Evolutionary conservation across 805 yeast species (phyloP), one percentile per base, ranked within the genome.

Genomic region (Ogataea ramenticola): DNA sequence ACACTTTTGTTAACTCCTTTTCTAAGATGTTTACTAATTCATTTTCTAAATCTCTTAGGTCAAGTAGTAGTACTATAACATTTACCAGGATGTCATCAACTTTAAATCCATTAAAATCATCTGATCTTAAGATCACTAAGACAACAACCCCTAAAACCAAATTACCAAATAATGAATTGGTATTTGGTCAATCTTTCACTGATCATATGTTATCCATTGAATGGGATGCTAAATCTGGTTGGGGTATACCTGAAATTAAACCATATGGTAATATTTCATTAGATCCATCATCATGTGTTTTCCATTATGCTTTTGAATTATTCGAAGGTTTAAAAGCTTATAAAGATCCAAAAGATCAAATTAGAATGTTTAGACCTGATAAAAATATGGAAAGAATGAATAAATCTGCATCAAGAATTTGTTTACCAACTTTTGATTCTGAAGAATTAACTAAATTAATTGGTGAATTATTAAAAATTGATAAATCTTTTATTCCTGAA

Each of bases 311-410:
- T 4, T 91, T 93, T 60, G 96, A 88, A 66, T 76, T 91, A 47
- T 93, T 91, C 54, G 99, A 91, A 71, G 99, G 99, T 52, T 72
- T 91, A 70, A 91, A 91, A 72, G 97, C 97, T 14, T 91, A 90
- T 75, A 67, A 67, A 48, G 85, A 76, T 60, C 55, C 66, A 24
- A 68, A 81, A 39, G 85, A 83, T 49, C 65, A 81, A 49, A 65
- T 89, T 60, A 77, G 96, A 58, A 72, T 91, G 61, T 91, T 91
- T 75, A 80, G 99, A 65, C 86, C 95, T 37, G 86, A 88, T 64
- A 86, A 74, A 76, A 91, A 91, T 73, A 87, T 91, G 96, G 76
- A 60, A 38, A 80, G 98, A 68, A 81, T 91, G 88, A 88, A 88
- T 72, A 70, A 74, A 52, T 86, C 96, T 14, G 95, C 96, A 22